Conservation (phyloP, 441 rosid species). For the Biscutella laevigata region DNA sequence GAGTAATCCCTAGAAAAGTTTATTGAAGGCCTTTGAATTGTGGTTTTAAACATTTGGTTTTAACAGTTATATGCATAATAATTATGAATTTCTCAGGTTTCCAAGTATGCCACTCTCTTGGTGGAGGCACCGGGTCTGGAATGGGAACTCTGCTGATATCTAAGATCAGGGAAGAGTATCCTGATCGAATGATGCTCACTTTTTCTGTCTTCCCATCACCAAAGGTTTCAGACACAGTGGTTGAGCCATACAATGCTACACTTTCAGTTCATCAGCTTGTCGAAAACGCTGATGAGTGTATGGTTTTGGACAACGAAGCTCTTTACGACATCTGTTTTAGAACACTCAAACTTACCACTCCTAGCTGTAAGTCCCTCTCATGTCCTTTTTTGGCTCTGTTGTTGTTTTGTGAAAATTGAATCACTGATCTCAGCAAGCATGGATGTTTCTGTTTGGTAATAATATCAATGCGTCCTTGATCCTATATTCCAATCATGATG, state of each 20-base stretch:
- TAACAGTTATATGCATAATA: neutral
- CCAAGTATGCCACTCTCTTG: conserved; percentile 71
- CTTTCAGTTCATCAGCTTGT: conserved; percentile 92
- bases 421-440: neutral
- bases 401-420: neutral
- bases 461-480: neutral
- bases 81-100: conserved; percentile 42
- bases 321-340: conserved; percentile 91
- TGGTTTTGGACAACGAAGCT: conserved; percentile 90
- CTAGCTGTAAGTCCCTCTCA: conserved; percentile 48
- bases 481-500: neutral
- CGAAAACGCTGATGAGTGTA: conserved; percentile 92
- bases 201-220: conserved; percentile 96
- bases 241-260: conserved; percentile 93
- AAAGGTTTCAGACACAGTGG: conserved; percentile 92
- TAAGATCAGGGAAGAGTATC: conserved; percentile 72
- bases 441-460: neutral
- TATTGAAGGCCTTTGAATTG: neutral
- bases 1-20: too few relatives aligned
- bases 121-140: conserved; percentile 79
- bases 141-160: conserved; percentile 78
- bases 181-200: conserved; percentile 73
- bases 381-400: neutral
- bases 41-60: neutral
- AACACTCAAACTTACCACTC: conserved; percentile 59